These are phyloP conservation scores for Podospora pseudopauciseta DNA, from an alignment of 495 filamentous ascomycete genomes.

Conservation along the genomic window DNA sequence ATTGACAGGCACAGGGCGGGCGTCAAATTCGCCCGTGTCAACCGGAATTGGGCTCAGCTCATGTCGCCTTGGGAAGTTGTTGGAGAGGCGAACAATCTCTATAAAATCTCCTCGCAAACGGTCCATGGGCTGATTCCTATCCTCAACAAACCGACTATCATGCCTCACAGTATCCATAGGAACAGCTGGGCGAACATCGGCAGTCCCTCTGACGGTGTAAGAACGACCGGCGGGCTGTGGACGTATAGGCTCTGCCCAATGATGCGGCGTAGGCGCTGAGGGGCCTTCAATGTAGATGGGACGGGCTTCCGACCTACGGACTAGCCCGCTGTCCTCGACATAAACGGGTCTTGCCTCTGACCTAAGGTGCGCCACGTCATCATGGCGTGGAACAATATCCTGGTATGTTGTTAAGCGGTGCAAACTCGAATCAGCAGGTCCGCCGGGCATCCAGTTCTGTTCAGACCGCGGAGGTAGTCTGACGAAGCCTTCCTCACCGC, in stretches of 20 bases:
- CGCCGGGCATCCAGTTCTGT: conserved; percentile 2
- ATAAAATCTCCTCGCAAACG: conserved; percentile 17
- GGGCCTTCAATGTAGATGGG: conserved; percentile 22
- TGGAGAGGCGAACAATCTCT: conserved; percentile 30
- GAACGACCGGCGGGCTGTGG: conserved; percentile 2
- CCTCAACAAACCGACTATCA: conserved; percentile 4
- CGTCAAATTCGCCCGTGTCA: background rate
- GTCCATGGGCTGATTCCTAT: conserved; percentile 15
- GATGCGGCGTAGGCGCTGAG: conserved; percentile 16
- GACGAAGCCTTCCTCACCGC: conserved; percentile 26
- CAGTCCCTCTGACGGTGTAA: background rate
- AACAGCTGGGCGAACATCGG: background rate
- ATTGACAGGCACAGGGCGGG: background rate
- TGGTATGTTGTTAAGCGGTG: conserved; percentile 12
- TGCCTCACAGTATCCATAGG: conserved; percentile 10
- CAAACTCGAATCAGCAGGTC: background rate
- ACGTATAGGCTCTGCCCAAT: conserved; percentile 7
- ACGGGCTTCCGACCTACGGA: conserved; percentile 26
- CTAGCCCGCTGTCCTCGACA: conserved; percentile 20
- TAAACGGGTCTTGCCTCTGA: conserved; percentile 21
- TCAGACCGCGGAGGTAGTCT: conserved; percentile 25
- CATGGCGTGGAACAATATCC: conserved; percentile 7
- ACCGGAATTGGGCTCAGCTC: conserved; percentile 14
- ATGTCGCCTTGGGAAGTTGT: conserved; percentile 33
- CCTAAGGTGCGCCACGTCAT: conserved; percentile 16